Base-by-base conservation (phyloP, 2,329 filamentous ascomycete species). In the Xylaria sp. region DNA sequence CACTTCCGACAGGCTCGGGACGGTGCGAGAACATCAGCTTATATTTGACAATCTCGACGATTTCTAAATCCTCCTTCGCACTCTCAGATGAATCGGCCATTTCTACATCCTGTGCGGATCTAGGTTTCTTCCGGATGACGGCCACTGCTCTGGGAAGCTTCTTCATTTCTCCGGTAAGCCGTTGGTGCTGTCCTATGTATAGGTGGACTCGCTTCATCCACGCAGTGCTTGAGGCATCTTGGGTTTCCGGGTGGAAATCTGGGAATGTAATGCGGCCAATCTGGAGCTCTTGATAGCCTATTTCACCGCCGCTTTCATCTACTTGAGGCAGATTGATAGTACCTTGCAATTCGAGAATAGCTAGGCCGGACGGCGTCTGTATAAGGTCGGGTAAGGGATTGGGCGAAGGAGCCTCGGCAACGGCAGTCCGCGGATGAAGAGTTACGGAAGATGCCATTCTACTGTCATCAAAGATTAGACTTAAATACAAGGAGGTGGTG, bases 131-230 rank as follows among this genome's bases (percentile, higher is more conserved):
- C 70, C 89, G 86, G 27, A 98, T 85, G n/a, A 98, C 84, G 3
- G 91, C 96, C 72, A 98, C 78, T 2, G 94, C 90, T 76, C 88
- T 92, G 5, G 87, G 86, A 58, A 98, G 81, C 81, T 94, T 97
- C 85, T 94, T 97, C 57, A 97, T 90, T 79, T 98, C 94, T 3
- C 96, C 96, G 0, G 90, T 92, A 77, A 98, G 86, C 68, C 94
- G 87, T 82, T 98, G 96, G 78, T 98, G 92, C 76, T 91, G 88
- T 5, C 95, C 96, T 4, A 98, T 88, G 77, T 95, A 97, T 57
- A 98, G 82, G 77, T 97, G 93, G 32, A 95, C 93, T 42, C 89
- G 86, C 81, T 94, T 97, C 92, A 95, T 97, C 94, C 94, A 98
- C 9, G 86, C 87, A 0, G 88, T 90, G 73, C 88, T 86, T 17